Evolutionary conservation across 257 asterid species (phyloP).

Genomic region (Solanum pimpinellifolium): DNA sequence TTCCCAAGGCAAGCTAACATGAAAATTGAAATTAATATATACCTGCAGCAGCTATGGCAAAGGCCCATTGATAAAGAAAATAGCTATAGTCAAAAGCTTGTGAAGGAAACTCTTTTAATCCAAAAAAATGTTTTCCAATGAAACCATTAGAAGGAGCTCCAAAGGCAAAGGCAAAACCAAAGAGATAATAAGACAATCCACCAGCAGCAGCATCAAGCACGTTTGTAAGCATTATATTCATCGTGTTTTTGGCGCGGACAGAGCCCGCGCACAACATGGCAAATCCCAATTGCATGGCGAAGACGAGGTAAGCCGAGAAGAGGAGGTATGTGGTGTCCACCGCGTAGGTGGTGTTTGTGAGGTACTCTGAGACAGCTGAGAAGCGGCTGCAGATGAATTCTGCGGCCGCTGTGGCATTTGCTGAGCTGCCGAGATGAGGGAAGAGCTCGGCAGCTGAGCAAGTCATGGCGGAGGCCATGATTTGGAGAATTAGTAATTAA

Average conservation of each 20-base stretch:
- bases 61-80: conserved; percentile 86
- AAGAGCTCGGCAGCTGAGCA: conserved; percentile 52
- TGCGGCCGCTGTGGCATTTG: conserved; percentile 50
- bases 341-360: conserved; percentile 48
- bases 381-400: conserved; percentile 56
- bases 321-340: conserved; percentile 70
- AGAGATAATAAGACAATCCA: conserved; percentile 73
- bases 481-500: not conserved
- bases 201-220: conserved; percentile 97
- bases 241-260: conserved; percentile 81
- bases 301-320: conserved; percentile 81
- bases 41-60: conserved; percentile 94
- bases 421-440: conserved; percentile 52
- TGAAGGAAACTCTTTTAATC: conserved; percentile 45
- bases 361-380: conserved; percentile 26
- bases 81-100: conserved; percentile 34
- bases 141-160: conserved; percentile 82
- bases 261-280: conserved; percentile 99
- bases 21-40: not conserved
- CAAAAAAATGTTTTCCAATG: conserved; percentile 74
- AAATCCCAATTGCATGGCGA: conserved; percentile 89
- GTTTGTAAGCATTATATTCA: conserved; percentile 93
- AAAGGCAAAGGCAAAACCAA: conserved; percentile 84
- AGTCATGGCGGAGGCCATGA: not conserved
- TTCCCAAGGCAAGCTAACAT: not conserved